Percentiles rank a stretch among this genome's conserved stretches.
These are phyloP conservation scores for Alternaria triticina DNA, from an alignment of 2,329 filamentous ascomycete genomes.

Conservation along the genomic window DNA sequence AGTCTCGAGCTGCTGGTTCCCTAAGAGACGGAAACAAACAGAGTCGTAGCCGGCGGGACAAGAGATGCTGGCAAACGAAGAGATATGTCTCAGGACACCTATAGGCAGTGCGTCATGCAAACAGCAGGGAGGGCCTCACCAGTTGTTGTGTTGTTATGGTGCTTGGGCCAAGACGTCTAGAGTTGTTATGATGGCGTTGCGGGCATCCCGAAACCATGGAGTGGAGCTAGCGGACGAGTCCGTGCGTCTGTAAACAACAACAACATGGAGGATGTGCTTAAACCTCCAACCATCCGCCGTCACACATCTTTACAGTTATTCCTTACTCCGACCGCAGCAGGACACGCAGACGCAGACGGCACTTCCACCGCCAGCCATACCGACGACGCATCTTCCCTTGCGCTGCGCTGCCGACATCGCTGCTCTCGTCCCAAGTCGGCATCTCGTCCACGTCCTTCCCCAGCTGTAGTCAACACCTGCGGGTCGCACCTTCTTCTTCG, in stretches of 20 bases:
- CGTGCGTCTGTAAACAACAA: slow-evolving; percentile 32
- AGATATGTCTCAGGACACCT: slow-evolving; percentile 8
- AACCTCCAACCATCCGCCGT: slow-evolving; percentile 35
- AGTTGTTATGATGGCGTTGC: slow-evolving; percentile 35
- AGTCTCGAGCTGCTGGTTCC: slow-evolving; percentile 7
- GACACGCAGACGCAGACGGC: slow-evolving; percentile 28
- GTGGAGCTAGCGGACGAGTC: slow-evolving; percentile 21
- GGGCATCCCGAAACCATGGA: slow-evolving; percentile 31
- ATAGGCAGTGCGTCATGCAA: slow-evolving; percentile 5
- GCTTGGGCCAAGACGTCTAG: slow-evolving; percentile 26
- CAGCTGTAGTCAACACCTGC: slow-evolving; percentile 7
- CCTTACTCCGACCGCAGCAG: slow-evolving; percentile 28
- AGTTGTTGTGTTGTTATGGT: slow-evolving; percentile 18
- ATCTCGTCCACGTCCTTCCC: slow-evolving; percentile 21
- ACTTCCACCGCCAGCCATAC: slow-evolving; percentile 24
- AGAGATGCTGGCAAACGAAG: background rate
- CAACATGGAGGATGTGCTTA: slow-evolving; percentile 32
- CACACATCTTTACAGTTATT: slow-evolving; percentile 49
- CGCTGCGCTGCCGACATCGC: slow-evolving; percentile 19
- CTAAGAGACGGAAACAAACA: slow-evolving; percentile 8
- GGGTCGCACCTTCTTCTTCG: slow-evolving; percentile 22
- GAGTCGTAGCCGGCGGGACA: background rate
- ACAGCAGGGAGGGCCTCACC: slow-evolving; percentile 14
- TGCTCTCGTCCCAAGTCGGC: slow-evolving; percentile 27
- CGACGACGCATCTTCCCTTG: slow-evolving; percentile 14